Percentiles rank a stretch among this genome's conserved stretches.
phyloP scores from a whole-genome alignment of 2,329 filamentous ascomycete species.

The Penicillium sp. region DNA sequence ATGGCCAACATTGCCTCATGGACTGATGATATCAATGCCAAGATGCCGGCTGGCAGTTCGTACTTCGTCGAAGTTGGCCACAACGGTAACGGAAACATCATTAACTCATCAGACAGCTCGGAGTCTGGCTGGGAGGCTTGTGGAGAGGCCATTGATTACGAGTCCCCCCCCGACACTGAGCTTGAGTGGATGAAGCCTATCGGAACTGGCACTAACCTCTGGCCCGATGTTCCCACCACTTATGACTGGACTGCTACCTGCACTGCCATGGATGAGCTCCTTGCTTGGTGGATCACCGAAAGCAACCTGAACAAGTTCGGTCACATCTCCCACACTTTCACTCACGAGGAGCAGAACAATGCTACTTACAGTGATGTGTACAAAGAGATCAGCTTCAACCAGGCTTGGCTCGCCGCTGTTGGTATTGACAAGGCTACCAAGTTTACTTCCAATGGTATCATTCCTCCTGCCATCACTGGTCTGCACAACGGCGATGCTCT shows the following conservation, averaged over 20 bases:
- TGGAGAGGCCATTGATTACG: conserved; percentile 48
- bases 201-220: conserved; percentile 52
- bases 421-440: conserved; percentile 49
- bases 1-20: conserved; percentile 48
- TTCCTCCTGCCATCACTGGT: conserved; percentile 64
- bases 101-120: conserved; percentile 30
- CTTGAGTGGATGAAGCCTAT: conserved; percentile 53
- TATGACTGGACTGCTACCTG: conserved; percentile 55
- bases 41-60: conserved; percentile 52
- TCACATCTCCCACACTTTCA: conserved; percentile 63
- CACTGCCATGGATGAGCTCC: conserved; percentile 50
- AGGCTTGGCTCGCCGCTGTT: conserved; percentile 57
- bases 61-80: conserved; percentile 57
- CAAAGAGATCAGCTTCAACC: conserved; percentile 61
- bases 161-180: conserved; percentile 46
- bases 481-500: conserved; percentile 64
- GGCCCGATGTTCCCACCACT: conserved; percentile 46
- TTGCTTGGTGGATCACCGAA: conserved; percentile 55
- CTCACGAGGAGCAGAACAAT: conserved; percentile 59
- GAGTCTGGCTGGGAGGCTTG: conserved; percentile 27
- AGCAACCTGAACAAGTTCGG: conserved; percentile 55
- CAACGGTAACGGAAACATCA: conserved; percentile 57
- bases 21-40: conserved; percentile 43
- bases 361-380: conserved; percentile 58
- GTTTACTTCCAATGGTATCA: conserved; percentile 57